A percentile compares a stretch with the other conserved stretches of the same genome.
Conservation (phyloP, 345 rosid genomes). For the Gossypium mustelinum region DNA sequence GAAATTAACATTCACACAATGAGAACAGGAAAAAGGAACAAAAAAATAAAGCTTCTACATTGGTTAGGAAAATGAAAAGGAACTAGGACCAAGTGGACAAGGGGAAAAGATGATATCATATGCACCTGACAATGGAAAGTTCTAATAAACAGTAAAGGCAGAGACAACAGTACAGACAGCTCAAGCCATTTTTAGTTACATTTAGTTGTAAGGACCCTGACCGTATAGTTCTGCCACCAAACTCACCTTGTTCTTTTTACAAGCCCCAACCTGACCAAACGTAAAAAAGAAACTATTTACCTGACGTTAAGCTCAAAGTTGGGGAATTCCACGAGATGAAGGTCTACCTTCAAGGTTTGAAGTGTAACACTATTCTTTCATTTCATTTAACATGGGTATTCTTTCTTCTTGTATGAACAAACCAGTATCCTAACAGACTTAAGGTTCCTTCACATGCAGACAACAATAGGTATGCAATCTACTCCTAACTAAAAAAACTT, state of each 20-base stretch:
- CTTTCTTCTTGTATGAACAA: conserved; percentile 13
- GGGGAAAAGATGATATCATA: conserved; percentile 9
- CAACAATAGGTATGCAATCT: neutral
- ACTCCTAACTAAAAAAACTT: neutral
- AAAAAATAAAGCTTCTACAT: neutral
- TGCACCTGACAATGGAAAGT: conserved; percentile 15
- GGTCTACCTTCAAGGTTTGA: conserved; percentile 12
- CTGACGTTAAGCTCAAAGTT: neutral
- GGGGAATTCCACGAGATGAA: conserved; percentile 12
- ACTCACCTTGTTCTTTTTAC: neutral
- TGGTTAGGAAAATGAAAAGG: neutral
- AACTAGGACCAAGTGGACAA: neutral
- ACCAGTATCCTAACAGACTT: conserved; percentile 11
- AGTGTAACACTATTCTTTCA: neutral
- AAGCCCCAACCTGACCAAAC: conserved; percentile 2
- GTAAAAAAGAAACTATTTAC: neutral
- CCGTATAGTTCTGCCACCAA: neutral
- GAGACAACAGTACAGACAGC: conserved; percentile 10
- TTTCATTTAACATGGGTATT: conserved; percentile 12
- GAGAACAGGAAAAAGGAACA: conserved; percentile 20
- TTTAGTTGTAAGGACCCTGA: conserved; percentile 3
- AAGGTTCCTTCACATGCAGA: conserved; percentile 12
- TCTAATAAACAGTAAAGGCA: conserved; percentile 6
- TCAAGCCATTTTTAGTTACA: conserved; percentile 3
- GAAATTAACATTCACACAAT: conserved; percentile 24